Evolutionary conservation across 208 protist genomes (phyloP).

Genomic region (Trypanosoma cruzi): DNA sequence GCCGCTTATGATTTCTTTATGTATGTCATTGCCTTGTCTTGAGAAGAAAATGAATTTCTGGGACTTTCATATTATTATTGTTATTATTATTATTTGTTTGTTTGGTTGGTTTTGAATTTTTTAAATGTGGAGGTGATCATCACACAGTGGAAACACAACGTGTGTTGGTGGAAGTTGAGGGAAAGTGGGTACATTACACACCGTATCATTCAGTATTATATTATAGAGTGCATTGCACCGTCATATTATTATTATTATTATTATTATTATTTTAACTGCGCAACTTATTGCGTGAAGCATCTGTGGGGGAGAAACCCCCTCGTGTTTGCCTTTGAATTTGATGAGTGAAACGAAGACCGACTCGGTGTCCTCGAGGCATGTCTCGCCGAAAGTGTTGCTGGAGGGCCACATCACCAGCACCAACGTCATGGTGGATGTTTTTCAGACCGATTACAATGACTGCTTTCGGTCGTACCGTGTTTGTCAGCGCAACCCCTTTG

Average conservation of each 20-base stretch:
- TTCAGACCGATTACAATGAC: slow-evolving; percentile 69
- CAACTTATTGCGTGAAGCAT: not conserved
- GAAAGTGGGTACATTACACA: too few relatives aligned
- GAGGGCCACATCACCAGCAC: slow-evolving; percentile 63
- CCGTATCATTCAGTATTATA: too few relatives aligned
- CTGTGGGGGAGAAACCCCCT: not conserved
- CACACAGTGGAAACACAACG: too few relatives aligned
- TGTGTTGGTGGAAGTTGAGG: too few relatives aligned
- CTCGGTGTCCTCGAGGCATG: slow-evolving; percentile 4
- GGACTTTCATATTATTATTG: too few relatives aligned
- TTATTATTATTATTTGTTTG: not conserved
- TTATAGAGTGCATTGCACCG: too few relatives aligned
- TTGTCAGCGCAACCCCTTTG: slow-evolving; percentile 27
- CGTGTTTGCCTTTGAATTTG: not conserved
- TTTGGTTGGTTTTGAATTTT: too few relatives aligned
- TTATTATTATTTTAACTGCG: not conserved
- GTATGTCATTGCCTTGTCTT: not conserved
- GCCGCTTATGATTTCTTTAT: not conserved
- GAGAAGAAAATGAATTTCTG: not conserved
- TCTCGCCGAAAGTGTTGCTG: slow-evolving; percentile 34
- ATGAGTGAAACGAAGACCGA: slow-evolving; percentile 9
- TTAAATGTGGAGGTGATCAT: too few relatives aligned
- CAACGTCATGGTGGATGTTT: slow-evolving; percentile 56
- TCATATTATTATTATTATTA: too few relatives aligned
- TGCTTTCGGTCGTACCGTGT: slow-evolving; percentile 78